Percentiles rank a stretch among this genome's conserved stretches.
Evolutionary conservation across 331 rosid species (phyloP).

Genomic region (Malus hybrid): DNA sequence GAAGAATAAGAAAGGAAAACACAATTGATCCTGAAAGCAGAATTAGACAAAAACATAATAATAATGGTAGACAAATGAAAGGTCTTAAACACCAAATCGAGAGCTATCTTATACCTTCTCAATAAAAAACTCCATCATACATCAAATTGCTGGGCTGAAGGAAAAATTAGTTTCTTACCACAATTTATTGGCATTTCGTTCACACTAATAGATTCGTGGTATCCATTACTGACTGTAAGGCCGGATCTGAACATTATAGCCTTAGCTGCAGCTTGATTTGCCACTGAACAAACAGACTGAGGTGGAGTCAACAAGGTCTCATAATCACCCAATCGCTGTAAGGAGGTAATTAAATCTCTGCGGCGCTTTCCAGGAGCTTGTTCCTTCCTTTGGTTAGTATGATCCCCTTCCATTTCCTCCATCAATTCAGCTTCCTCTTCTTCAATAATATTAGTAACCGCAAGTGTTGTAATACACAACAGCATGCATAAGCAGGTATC

Average conservation of each 20-base stretch:
- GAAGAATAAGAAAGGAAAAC: not conserved
- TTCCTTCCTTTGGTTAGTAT: conserved; percentile 46
- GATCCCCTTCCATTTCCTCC: conserved; percentile 50
- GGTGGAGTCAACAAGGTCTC: conserved; percentile 64
- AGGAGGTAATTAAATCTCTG: conserved; percentile 56
- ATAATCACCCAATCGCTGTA: conserved; percentile 71
- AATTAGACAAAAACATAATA: not conserved
- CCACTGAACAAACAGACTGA: conserved; percentile 45
- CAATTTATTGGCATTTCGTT: conserved; percentile 54
- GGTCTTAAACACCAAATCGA: not conserved
- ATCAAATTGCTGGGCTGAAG: conserved; percentile 16
- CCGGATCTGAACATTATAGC: conserved; percentile 64
- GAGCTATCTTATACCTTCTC: not conserved
- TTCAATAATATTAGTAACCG: conserved; percentile 57
- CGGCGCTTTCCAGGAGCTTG: conserved; percentile 50
- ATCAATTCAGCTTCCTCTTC: conserved; percentile 77
- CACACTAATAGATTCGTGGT: conserved; percentile 37
- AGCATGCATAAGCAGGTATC: conserved; percentile 82
- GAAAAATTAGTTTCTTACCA: conserved; percentile 49
- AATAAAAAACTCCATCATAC: conserved; percentile 3
- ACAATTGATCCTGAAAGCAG: not conserved
- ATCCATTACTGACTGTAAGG: conserved; percentile 44
- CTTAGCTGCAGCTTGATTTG: conserved; percentile 91
- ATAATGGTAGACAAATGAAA: not conserved
- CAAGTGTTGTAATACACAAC: conserved; percentile 66